Percentiles rank a stretch among this genome's conserved stretches.
Conservation (phyloP, 1,139 yeast genomes). For the Blastobotrys indianensis region DNA sequence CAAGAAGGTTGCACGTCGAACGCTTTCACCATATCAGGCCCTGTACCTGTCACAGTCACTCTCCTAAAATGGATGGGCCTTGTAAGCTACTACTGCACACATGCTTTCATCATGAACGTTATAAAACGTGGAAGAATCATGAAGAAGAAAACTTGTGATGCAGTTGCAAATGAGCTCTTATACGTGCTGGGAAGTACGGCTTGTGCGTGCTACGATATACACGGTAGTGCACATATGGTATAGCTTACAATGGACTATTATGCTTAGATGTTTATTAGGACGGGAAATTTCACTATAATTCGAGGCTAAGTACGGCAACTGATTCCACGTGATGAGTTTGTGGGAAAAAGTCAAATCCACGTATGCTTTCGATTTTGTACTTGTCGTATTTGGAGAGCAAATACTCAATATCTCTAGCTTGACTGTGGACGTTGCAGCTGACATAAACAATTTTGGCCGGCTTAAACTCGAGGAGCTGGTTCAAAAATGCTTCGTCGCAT, state of each 20-base stretch:
- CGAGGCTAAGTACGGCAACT: constrained; percentile 64
- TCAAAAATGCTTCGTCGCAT: constrained; percentile 80
- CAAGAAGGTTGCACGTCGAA: constrained; percentile 37
- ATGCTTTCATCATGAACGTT: constrained; percentile 32
- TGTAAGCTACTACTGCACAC: constrained; percentile 29
- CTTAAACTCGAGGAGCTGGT: constrained; percentile 72
- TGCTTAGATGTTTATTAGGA: too few relatives aligned
- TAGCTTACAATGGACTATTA: too few relatives aligned
- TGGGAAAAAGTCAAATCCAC: constrained; percentile 97
- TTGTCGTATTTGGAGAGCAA: constrained; percentile 45
- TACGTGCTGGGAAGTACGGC: neutral
- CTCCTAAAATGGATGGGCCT: constrained; percentile 25
- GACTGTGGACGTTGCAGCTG: constrained; percentile 96
- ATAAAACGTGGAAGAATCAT: constrained; percentile 35
- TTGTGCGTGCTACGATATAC: neutral
- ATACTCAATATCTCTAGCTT: constrained; percentile 88
- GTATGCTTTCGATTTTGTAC: constrained; percentile 70
- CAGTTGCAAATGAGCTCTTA: neutral
- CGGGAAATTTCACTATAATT: neutral
- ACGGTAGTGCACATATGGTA: too few relatives aligned
- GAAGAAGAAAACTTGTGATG: constrained; percentile 12
- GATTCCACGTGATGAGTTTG: constrained; percentile 97
- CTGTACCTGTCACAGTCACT: constrained; percentile 34
- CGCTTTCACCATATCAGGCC: constrained; percentile 36
- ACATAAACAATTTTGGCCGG: constrained; percentile 89